Percentiles rank a stretch among this genome's conserved stretches.
Conservation (phyloP, 768 basidiomycete species). For the Hygrocybe punicea region DNA sequence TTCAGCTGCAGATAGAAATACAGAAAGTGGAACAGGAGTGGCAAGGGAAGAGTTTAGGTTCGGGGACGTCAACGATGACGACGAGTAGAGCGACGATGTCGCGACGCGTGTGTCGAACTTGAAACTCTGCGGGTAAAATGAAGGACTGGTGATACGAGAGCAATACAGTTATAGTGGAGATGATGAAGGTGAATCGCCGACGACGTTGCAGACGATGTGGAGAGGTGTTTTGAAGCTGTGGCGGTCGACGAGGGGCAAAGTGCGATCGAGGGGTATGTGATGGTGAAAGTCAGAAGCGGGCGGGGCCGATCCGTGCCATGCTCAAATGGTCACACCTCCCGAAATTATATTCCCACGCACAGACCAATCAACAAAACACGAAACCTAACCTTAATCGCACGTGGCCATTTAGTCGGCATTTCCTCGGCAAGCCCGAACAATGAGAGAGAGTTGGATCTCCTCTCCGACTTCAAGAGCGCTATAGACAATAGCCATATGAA, state of each 20-base stretch:
- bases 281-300: conserved; percentile 41
- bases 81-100: conserved; percentile 22
- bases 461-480: no score
- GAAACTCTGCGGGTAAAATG: conserved; percentile 2
- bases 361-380: conserved; percentile 44
- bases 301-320: conserved; percentile 36
- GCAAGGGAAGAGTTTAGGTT: conserved; percentile 15
- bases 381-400: conserved; percentile 39
- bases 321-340: conserved; percentile 12
- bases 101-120: no score
- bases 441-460: not conserved
- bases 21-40: conserved; percentile 10
- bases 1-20: conserved; percentile 11
- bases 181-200: conserved; percentile 1
- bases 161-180: not conserved
- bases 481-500: not conserved
- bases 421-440: not conserved
- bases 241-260: conserved; percentile 28
- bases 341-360: conserved; percentile 43
- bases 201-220: no score
- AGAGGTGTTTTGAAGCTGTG: conserved; percentile 19
- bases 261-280: conserved; percentile 46
- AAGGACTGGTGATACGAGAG: conserved; percentile 9
- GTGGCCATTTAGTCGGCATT: conserved; percentile 19
- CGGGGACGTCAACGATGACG: conserved; percentile 26